Conservation (phyloP, 495 filamentous ascomycete genomes). For the Chaetomidium leptoderma region DNA sequence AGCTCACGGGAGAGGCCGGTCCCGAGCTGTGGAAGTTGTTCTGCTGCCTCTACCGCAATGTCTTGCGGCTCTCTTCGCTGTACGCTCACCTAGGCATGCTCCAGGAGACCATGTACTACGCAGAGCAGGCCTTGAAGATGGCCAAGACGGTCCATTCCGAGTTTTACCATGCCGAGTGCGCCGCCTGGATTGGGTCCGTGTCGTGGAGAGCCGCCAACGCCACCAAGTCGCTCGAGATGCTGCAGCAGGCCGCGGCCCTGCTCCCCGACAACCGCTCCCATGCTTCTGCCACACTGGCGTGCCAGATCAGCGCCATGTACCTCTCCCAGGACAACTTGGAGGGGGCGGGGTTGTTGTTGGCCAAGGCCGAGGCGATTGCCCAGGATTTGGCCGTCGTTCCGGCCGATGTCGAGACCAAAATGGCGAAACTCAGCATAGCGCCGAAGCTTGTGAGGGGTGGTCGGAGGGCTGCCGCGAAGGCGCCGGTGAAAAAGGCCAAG, state of each 20-base stretch:
- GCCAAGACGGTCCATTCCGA: constrained; percentile 63
- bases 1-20: constrained; percentile 36
- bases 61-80: constrained; percentile 66
- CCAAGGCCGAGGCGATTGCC: constrained; percentile 38
- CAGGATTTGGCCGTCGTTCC: constrained; percentile 26
- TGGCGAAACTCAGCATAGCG: constrained; percentile 40
- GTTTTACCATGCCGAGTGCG: constrained; percentile 50
- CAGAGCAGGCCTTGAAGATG: constrained; percentile 77
- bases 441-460: constrained; percentile 32
- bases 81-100: constrained; percentile 82
- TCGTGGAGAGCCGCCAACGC: constrained; percentile 60
- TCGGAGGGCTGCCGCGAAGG: constrained; percentile 15
- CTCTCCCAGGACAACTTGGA: constrained; percentile 38
- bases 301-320: constrained; percentile 43
- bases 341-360: constrained; percentile 34
- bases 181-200: constrained; percentile 58
- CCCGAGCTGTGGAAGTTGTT: constrained; percentile 80
- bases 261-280: constrained; percentile 43
- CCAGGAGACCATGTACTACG: constrained; percentile 85
- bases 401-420: constrained; percentile 43
- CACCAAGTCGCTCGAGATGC: constrained; percentile 57
- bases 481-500: constrained; percentile 25
- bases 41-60: constrained; percentile 60
- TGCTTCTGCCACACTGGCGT: constrained; percentile 43
- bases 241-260: constrained; percentile 47